Evolutionary conservation across 441 rosid species (phyloP), one percentile per base, ranked within the genome.

Genomic region (Rhodomyrtus psidioides): DNA sequence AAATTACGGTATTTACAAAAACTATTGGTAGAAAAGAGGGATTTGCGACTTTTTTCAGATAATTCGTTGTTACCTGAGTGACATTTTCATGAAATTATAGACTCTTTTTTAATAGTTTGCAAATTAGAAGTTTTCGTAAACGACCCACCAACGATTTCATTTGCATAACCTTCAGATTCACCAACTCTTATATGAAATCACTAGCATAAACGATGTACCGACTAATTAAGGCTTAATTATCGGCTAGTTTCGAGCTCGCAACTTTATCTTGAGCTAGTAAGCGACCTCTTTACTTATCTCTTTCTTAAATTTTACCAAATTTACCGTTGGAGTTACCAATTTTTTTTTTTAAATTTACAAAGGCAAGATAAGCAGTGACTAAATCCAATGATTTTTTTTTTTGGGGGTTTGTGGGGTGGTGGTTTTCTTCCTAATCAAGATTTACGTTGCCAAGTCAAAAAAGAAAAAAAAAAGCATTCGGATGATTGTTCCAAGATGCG

Each of bases 31-130:
- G 2, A 60, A 30, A 9, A 15, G 28, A 62, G 17, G 3, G 3
- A 9, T 30, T 16, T 8, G 1, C 9, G 12, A 28, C 75, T 8
- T 65, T 57, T 12, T 26, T 12, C 60, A 26, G 28, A 2, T 26
- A 5, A 24, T 57, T 26, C 5, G 6, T 57, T 1, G 14, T 9
- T 12, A 2, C 26, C 2, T 17, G 1, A 3, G 1, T 6, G 2
- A 21, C 7, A 30, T 62, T 17, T 62, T 30, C 75, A 62, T 62
- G 44, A 17, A 62, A 62, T 30, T 30, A 30, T 1, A 13, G 0
- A 1, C 1, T 62, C 17, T 21, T 62, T 30, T 62, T 30, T 28
- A n/a, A 8, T 17, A 0, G 6, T 16, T 16, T 16, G 23, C 30
- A 59, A 28, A 17, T 8, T 28, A 60, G n/a, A n/a, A n/a, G n/a